phyloP scores from a whole-genome alignment of 257 asterid genomes.

The Galeopsis tetrahit region DNA sequence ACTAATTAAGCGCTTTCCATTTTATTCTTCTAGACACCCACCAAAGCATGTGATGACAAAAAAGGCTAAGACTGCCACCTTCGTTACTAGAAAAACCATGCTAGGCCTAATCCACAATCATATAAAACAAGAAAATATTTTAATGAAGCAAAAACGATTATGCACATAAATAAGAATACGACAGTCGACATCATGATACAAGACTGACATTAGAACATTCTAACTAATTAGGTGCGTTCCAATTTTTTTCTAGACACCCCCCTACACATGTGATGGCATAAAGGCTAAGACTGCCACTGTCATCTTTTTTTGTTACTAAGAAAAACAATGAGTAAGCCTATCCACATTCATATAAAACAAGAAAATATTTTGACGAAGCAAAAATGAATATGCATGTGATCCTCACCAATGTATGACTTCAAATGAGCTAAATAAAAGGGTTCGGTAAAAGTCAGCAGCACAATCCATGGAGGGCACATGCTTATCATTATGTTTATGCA shows the following conservation, averaged over 20 bases:
- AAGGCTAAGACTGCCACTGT: slow-evolving; percentile 12
- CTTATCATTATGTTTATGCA: slow-evolving; percentile 25
- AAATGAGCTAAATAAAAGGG: slow-evolving; percentile 25
- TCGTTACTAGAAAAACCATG: neutral
- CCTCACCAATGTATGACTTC: slow-evolving; percentile 21
- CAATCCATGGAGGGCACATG: slow-evolving; percentile 7
- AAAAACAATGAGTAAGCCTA: slow-evolving; percentile 10
- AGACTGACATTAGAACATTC: neutral
- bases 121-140: too few species aligned
- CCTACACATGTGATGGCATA: slow-evolving; percentile 10
- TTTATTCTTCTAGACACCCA: neutral
- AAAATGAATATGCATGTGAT: slow-evolving; percentile 10
- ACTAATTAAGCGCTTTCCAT: neutral
- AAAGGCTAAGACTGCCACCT: slow-evolving; percentile 15
- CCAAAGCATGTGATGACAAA: slow-evolving; percentile 13
- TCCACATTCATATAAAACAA: slow-evolving; percentile 21
- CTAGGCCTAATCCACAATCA: too few species aligned
- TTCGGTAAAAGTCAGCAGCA: slow-evolving; percentile 18
- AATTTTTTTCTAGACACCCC: neutral
- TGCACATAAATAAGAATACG: neutral
- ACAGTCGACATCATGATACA: neutral
- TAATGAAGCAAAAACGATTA: too few species aligned
- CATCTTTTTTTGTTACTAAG: neutral
- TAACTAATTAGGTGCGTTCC: neutral
- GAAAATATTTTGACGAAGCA: slow-evolving; percentile 21